phyloP scores from a whole-genome alignment of 2,329 filamentous ascomycete genomes.

The Apiospora rasikravindrae region DNA sequence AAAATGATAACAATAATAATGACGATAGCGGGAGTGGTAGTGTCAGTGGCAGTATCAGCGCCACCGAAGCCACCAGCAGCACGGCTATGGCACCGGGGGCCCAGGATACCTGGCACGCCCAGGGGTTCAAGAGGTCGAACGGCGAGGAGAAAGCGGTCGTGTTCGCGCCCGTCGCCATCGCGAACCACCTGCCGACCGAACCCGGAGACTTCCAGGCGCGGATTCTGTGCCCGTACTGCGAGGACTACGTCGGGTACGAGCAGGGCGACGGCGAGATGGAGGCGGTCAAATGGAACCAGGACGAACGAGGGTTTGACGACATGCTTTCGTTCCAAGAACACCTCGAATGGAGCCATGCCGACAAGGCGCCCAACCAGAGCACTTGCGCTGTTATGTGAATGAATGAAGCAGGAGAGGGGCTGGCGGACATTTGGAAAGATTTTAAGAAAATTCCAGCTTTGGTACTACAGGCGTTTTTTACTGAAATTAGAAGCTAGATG shows the following conservation, averaged over 20 bases:
- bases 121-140: constrained; percentile 46
- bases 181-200: constrained; percentile 59
- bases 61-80: constrained; percentile 30
- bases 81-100: constrained; percentile 23
- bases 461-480: constrained; percentile 18
- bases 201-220: constrained; percentile 57
- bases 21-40: constrained; percentile 19
- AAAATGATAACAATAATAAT: neutral
- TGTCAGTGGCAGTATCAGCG: constrained; percentile 26
- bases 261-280: constrained; percentile 59
- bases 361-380: constrained; percentile 42
- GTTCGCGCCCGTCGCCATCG: constrained; percentile 62
- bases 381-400: constrained; percentile 56
- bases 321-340: constrained; percentile 58
- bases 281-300: constrained; percentile 50
- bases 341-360: constrained; percentile 60
- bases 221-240: constrained; percentile 62
- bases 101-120: constrained; percentile 58
- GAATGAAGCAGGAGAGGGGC: constrained; percentile 27
- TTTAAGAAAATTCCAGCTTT: neutral
- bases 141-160: constrained; percentile 56
- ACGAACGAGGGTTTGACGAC: constrained; percentile 54
- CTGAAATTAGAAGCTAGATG: constrained; percentile 13
- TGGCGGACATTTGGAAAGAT: neutral
- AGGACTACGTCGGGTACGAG: constrained; percentile 55